Base-by-base conservation (phyloP, 306 rosid species). In the Pterocarpus macrocarpus region DNA sequence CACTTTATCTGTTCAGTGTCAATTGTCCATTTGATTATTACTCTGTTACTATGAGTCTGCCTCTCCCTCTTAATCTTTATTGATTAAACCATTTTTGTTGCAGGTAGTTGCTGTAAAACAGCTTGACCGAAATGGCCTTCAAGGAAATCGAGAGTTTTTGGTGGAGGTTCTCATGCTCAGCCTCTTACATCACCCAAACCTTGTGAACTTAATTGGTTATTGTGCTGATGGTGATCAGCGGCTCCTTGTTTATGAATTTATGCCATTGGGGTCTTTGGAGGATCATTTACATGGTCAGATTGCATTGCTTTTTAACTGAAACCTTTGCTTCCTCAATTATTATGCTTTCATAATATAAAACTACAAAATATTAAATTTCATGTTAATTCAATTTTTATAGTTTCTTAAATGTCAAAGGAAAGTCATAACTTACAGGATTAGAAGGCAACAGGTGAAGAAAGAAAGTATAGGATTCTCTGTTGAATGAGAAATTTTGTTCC, bases 231-330 rank as follows among this genome's bases (percentile, higher is more conserved):
- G 99, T 58, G 99, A 96, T 69, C 99, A 96, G 69, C 93, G 99
- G 62, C 94, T 96, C 55, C 99, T 96, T 80, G 99, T 96, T 64
- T 96, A 96, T 76, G 99, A 96, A 78, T 93, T 96, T 80, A 93
- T 96, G 99, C 99, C 99, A n/a, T 73, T 96, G 96, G 99, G 99
- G 32, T 96, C 99, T 75, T 85, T 96, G 94, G 99, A 96, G 93
- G 99, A 96, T 87, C 99, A 96, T 87, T 88, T 96, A 80, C 99
- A 96, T 30, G 99, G 99, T 96, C 85, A 82, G 95, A 69, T 83
- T 67, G 22, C 81, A 56, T 75, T 87, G 76, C 82, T 84, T 85
- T 50, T n/a, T 79, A 50, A 32, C 75, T 62, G 69, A 65, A 49
- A 80, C 61, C 52, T 43, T 63, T 69, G 16, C 59, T 55, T 71